These are phyloP conservation scores for Umbelopsis isabellina DNA, from an alignment of 192 early-diverging fungal species.

Conservation along the genomic window DNA sequence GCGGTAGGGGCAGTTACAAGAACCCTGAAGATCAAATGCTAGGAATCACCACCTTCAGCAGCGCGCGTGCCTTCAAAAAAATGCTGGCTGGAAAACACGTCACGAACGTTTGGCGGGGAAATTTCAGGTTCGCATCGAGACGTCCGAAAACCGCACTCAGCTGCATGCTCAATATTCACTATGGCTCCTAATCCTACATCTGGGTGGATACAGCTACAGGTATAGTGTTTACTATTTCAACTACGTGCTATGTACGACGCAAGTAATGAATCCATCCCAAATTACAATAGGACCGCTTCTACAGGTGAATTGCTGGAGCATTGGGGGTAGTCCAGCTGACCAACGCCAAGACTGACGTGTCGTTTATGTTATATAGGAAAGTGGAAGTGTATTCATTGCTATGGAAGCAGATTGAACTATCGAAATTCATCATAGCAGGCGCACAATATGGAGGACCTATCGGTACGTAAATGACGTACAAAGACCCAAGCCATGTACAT, in stretches of 20 bases:
- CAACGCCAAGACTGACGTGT: background rate
- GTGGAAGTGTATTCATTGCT: conserved; percentile 85
- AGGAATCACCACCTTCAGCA: too few relatives aligned
- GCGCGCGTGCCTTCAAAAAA: conserved; percentile 17
- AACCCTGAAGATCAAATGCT: too few relatives aligned
- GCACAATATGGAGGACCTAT: conserved; percentile 94
- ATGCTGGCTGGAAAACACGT: conserved; percentile 15
- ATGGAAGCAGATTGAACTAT: conserved; percentile 89
- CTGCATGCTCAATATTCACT: conserved; percentile 7
- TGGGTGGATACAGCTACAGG: conserved; percentile 61
- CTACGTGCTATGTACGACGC: background rate
- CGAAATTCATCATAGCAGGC: conserved; percentile 79
- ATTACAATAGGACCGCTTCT: conserved; percentile 52
- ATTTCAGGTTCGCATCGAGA: background rate
- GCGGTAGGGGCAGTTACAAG: background rate
- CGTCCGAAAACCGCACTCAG: conserved; percentile 1
- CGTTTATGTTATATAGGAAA: conserved; percentile 45
- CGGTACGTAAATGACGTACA: conserved; percentile 50
- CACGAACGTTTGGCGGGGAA: background rate
- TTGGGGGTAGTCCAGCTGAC: background rate
- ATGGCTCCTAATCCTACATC: conserved; percentile 63
- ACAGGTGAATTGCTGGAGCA: conserved; percentile 46
- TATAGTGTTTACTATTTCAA: background rate
- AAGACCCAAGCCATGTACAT: background rate
- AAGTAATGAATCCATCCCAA: background rate